Evolutionary conservation across 1,139 yeast species (phyloP).

Genomic region (Suhomyces bribrorum): DNA sequence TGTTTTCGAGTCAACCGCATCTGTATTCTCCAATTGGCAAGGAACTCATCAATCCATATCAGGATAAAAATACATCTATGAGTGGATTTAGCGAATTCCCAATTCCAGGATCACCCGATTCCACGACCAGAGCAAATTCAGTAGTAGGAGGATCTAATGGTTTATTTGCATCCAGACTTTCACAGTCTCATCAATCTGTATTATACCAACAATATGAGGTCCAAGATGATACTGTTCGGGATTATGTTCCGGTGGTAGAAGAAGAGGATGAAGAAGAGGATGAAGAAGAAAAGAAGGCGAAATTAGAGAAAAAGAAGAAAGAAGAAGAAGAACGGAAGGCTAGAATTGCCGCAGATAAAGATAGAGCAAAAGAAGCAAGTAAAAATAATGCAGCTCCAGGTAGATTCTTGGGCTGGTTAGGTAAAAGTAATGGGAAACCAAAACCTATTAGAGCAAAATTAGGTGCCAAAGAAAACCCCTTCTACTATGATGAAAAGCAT

Average conservation of each 20-base stretch:
- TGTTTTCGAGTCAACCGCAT: conserved; percentile 13
- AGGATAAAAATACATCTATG: conserved; percentile 22
- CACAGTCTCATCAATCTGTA: conserved; percentile 50
- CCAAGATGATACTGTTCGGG: conserved; percentile 48
- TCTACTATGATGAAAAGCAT: conserved; percentile 80
- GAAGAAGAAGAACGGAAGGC: conserved; percentile 18
- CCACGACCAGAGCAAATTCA: conserved; percentile 48
- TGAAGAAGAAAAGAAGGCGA: conserved; percentile 15
- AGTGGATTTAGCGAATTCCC: conserved; percentile 45
- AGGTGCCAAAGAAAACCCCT: conserved; percentile 60
- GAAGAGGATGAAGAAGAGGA: conserved; percentile 50
- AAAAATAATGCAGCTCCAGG: conserved; percentile 11
- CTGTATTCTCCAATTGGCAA: conserved; percentile 10
- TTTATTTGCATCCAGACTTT: conserved; percentile 40
- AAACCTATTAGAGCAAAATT: conserved; percentile 82
- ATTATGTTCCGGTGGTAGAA: conserved; percentile 46
- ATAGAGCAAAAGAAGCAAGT: conserved; percentile 17
- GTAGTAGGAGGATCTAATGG: conserved; percentile 41
- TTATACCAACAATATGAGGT: conserved; percentile 52
- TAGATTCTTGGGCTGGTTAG: conserved; percentile 55
- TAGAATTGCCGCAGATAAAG: conserved; percentile 19
- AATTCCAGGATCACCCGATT: conserved; percentile 51
- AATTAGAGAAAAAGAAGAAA: conserved; percentile 14
- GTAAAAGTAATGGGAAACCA: conserved; percentile 57
- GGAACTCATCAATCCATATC: conserved; percentile 32